phyloP scores from a whole-genome alignment of 768 basidiomycete genomes.

The Mycena maculata region DNA sequence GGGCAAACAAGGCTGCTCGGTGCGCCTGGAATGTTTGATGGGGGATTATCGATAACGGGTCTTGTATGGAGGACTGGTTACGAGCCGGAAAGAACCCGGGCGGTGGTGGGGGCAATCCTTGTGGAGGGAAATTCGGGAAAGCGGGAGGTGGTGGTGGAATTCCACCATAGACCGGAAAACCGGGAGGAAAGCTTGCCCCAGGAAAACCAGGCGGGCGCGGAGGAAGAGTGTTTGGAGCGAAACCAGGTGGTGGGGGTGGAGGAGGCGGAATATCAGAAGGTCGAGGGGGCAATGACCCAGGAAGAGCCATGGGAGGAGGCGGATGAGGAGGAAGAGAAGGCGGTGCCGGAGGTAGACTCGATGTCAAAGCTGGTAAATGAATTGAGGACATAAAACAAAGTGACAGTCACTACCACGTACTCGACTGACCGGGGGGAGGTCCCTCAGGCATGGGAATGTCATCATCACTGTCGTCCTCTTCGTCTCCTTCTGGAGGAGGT shows the following conservation, averaged over 20 bases:
- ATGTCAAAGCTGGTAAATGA: constrained; percentile 3
- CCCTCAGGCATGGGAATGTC: constrained; percentile 93
- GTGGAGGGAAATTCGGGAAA: constrained; percentile 42
- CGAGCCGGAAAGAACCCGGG: constrained; percentile 74
- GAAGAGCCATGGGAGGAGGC: constrained; percentile 26
- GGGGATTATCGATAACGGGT: constrained; percentile 80
- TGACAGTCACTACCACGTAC: constrained; percentile 20
- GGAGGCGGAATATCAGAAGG: constrained; percentile 37
- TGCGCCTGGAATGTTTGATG: constrained; percentile 85
- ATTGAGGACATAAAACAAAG: background rate
- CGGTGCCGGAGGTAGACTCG: constrained; percentile 29
- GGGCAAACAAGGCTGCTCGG: constrained; percentile 58
- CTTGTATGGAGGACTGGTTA: constrained; percentile 70
- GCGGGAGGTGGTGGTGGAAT: constrained; percentile 38
- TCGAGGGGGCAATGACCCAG: constrained; percentile 36
- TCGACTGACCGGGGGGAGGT: constrained; percentile 63
- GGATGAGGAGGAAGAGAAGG: constrained; percentile 27
- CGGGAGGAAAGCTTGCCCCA: constrained; percentile 40
- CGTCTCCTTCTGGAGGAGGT: constrained; percentile 66
- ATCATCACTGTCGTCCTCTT: constrained; percentile 72
- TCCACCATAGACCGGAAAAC: constrained; percentile 35
- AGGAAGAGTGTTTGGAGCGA: constrained; percentile 40
- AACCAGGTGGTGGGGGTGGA: constrained; percentile 46
- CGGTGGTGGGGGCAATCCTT: constrained; percentile 49
- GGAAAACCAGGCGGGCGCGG: constrained; percentile 43